Evolutionary conservation across 257 asterid genomes (phyloP).

Genomic region (Phtheirospermum japonicum): DNA sequence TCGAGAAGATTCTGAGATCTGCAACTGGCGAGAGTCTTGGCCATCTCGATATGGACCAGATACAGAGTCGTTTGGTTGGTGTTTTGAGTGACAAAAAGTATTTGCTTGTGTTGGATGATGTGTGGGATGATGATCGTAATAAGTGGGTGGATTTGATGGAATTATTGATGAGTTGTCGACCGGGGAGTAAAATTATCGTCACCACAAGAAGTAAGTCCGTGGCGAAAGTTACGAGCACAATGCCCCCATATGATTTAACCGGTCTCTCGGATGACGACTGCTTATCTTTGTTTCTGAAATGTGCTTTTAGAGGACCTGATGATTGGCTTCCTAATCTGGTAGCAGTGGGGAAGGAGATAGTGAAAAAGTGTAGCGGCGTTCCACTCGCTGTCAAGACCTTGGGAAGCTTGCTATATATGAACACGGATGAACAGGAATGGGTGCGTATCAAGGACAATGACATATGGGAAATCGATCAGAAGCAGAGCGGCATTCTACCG

Average conservation of each 20-base stretch:
- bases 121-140: constrained; percentile 53
- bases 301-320: constrained; percentile 38
- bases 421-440: constrained; percentile 47
- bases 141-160: constrained; percentile 45
- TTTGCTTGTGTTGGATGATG: constrained; percentile 55
- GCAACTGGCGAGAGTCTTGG: constrained; percentile 38
- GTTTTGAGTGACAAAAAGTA: constrained; percentile 35
- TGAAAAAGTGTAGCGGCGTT: constrained; percentile 50
- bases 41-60: constrained; percentile 46
- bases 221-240: constrained; percentile 38
- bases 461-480: constrained; percentile 49
- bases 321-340: constrained; percentile 35
- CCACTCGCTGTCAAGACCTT: constrained; percentile 50
- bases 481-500: constrained; percentile 43
- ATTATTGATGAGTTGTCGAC: constrained; percentile 32
- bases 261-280: constrained; percentile 46
- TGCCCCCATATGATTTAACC: constrained; percentile 30
- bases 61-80: constrained; percentile 32
- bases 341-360: constrained; percentile 44
- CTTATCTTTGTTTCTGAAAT: constrained; percentile 41
- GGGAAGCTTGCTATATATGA: constrained; percentile 46
- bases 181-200: constrained; percentile 42
- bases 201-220: constrained; percentile 49
- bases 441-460: constrained; percentile 41
- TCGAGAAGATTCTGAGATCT: constrained; percentile 40